A percentile compares a stretch with the other conserved stretches of the same genome.
Conservation (phyloP, 2,329 filamentous ascomycete species). For the Hypoxylon sp. region DNA sequence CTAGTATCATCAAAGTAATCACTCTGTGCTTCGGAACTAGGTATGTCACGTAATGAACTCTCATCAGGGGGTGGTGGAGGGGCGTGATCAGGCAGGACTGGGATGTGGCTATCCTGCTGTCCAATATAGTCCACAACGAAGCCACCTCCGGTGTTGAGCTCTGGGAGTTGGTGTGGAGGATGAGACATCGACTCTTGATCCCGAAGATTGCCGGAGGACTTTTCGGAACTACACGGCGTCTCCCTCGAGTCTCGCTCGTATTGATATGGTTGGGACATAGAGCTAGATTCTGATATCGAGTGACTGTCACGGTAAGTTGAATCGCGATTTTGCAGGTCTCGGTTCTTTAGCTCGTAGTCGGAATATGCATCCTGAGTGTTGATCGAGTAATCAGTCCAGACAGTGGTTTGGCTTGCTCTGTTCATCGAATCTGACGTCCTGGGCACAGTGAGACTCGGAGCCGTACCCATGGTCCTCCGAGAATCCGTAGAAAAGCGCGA, state of each 20-base stretch:
- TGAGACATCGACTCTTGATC: conserved; percentile 49
- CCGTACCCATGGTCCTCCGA: conserved; percentile 56
- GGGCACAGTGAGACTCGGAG: conserved; percentile 65
- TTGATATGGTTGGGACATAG: conserved; percentile 48
- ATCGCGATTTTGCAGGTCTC: conserved; percentile 45
- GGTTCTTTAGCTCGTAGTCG: conserved; percentile 51
- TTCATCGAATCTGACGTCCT: conserved; percentile 60
- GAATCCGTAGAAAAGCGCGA: conserved; percentile 51
- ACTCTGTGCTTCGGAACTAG: conserved; percentile 55
- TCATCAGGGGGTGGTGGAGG: conserved; percentile 65
- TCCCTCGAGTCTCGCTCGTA: conserved; percentile 53
- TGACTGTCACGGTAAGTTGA: conserved; percentile 49
- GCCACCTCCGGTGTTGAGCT: conserved; percentile 66
- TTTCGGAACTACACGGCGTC: conserved; percentile 53
- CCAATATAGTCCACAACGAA: conserved; percentile 65
- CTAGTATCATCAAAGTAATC: conserved; percentile 61
- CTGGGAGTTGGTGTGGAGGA: conserved; percentile 61
- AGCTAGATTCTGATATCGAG: conserved; percentile 52
- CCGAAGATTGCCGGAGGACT: conserved; percentile 53
- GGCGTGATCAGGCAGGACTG: conserved; percentile 63
- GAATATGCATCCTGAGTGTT: conserved; percentile 64
- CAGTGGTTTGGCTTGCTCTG: conserved; percentile 68
- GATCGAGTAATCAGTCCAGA: conserved; percentile 74
- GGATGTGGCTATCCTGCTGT: conserved; percentile 54
- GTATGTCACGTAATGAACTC: conserved; percentile 47